phyloP scores from a whole-genome alignment of 2,329 filamentous ascomycete species.

The Tolypocladium nubicola region DNA sequence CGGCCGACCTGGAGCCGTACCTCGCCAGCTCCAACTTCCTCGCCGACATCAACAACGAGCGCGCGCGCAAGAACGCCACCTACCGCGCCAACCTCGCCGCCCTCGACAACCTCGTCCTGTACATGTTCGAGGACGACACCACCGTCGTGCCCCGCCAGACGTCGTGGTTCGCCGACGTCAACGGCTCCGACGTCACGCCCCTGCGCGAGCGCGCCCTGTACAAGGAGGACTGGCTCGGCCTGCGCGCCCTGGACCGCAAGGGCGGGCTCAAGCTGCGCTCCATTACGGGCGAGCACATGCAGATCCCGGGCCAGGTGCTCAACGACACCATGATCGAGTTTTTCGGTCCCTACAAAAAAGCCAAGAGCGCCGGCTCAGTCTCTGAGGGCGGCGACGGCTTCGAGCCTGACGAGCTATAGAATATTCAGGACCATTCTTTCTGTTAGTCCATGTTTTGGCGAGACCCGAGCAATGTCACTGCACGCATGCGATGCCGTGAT shows the following conservation, averaged over 20 bases:
- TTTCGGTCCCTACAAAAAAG: conserved; percentile 44
- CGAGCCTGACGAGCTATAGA: conserved; percentile 26
- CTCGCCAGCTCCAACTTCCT: conserved; percentile 77
- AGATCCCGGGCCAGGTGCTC: conserved; percentile 56
- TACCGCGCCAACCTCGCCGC: conserved; percentile 62
- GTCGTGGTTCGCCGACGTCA: conserved; percentile 83
- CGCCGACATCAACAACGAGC: conserved; percentile 94
- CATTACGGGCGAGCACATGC: conserved; percentile 74
- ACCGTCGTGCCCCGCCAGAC: conserved; percentile 86
- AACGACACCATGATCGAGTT: conserved; percentile 55
- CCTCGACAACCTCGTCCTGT: conserved; percentile 77
- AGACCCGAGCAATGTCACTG: background rate
- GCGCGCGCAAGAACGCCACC: conserved; percentile 56
- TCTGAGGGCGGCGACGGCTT: conserved; percentile 7
- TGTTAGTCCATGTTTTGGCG: background rate
- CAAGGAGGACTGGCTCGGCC: conserved; percentile 84
- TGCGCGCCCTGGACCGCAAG: conserved; percentile 68
- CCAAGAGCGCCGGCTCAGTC: too few relatives aligned
- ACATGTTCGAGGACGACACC: conserved; percentile 76
- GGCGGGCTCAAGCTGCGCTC: conserved; percentile 67
- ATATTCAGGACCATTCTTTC: background rate
- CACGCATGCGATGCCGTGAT: background rate
- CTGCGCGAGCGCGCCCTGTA: conserved; percentile 66
- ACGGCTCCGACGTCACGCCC: conserved; percentile 54
- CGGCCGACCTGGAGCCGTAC: conserved; percentile 53